Evolutionary conservation across 441 rosid genomes (phyloP).

Genomic region (Syzygium syzygioides): DNA sequence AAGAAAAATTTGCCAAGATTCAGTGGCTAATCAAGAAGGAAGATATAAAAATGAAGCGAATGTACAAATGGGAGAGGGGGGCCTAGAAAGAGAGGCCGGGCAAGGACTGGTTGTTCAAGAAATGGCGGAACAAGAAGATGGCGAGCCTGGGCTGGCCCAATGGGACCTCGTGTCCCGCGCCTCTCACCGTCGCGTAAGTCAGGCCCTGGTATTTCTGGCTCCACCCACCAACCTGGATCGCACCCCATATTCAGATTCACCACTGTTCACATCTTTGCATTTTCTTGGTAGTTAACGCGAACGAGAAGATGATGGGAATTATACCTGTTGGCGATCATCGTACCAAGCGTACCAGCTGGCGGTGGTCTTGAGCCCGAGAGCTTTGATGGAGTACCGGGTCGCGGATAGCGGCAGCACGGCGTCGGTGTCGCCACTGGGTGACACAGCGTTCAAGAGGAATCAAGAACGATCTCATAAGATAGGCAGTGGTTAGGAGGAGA

Average conservation of each 20-base stretch:
- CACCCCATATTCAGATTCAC: not conserved
- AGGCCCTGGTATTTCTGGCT: slow-evolving; percentile 28
- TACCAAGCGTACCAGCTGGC: slow-evolving; percentile 37
- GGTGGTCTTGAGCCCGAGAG: slow-evolving; percentile 19
- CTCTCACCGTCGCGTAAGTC: slow-evolving; percentile 31
- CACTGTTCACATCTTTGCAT: not conserved
- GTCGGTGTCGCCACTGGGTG: slow-evolving; percentile 33
- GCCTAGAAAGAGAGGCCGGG: slow-evolving; percentile 6
- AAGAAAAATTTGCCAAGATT: not conserved
- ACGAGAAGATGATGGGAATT: not conserved
- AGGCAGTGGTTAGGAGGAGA: not conserved
- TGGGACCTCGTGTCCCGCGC: slow-evolving; percentile 43
- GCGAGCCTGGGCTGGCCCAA: slow-evolving; percentile 28
- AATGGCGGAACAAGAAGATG: slow-evolving; percentile 18
- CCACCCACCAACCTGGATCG: slow-evolving; percentile 31
- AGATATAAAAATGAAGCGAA: not conserved
- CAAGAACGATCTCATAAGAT: not conserved
- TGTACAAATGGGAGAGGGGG: not conserved
- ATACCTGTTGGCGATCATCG: slow-evolving; percentile 28
- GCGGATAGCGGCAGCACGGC: slow-evolving; percentile 35
- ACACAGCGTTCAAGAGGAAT: not conserved
- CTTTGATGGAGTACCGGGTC: slow-evolving; percentile 27
- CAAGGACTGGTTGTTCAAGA: slow-evolving; percentile 28
- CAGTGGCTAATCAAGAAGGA: not conserved
- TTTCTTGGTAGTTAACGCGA: not conserved